Conservation (phyloP, 31 red algal species). For the Asparagopsis taxiformis region DNA sequence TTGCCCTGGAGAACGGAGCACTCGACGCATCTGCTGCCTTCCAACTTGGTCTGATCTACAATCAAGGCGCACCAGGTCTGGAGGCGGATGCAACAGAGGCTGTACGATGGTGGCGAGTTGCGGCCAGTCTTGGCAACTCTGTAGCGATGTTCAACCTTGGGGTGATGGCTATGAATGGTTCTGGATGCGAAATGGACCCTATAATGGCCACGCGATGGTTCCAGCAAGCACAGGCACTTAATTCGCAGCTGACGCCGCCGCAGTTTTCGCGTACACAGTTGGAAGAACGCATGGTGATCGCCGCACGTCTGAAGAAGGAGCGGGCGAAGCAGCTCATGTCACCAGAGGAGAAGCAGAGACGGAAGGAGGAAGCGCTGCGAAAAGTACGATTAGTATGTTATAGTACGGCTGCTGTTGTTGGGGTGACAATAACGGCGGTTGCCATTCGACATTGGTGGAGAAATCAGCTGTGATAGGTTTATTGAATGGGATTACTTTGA, state of each 20-base stretch:
- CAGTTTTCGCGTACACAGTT: conserved; percentile 37
- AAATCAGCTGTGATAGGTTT: conserved; percentile 70
- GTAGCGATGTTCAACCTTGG: conserved; percentile 81
- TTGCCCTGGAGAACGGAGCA: conserved; percentile 40
- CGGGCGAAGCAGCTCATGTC: conserved; percentile 25
- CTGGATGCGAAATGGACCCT: conserved; percentile 72
- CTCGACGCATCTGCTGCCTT: conserved; percentile 56
- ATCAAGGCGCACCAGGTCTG: conserved; percentile 42
- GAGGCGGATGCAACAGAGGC: conserved; percentile 41
- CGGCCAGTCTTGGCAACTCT: conserved; percentile 49
- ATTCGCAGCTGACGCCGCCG: conserved; percentile 49
- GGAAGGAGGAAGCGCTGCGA: conserved; percentile 49
- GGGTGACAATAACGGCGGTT: conserved; percentile 21
- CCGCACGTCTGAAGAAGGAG: conserved; percentile 28
- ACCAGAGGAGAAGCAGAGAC: conserved; percentile 57
- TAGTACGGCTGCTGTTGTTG: conserved; percentile 10
- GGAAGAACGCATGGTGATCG: conserved; percentile 42
- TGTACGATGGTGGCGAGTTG: conserved; percentile 67
- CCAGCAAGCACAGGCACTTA: conserved; percentile 31
- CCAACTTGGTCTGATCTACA: conserved; percentile 68
- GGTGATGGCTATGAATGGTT: conserved; percentile 73
- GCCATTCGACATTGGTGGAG: conserved; percentile 61
- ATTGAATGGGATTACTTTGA: no score
- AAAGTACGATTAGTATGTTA: conserved; percentile 29
- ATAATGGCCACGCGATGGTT: conserved; percentile 48